Base-by-base conservation (phyloP, 2,329 filamentous ascomycete species). In the Ophiocordyceps unilateralis region DNA sequence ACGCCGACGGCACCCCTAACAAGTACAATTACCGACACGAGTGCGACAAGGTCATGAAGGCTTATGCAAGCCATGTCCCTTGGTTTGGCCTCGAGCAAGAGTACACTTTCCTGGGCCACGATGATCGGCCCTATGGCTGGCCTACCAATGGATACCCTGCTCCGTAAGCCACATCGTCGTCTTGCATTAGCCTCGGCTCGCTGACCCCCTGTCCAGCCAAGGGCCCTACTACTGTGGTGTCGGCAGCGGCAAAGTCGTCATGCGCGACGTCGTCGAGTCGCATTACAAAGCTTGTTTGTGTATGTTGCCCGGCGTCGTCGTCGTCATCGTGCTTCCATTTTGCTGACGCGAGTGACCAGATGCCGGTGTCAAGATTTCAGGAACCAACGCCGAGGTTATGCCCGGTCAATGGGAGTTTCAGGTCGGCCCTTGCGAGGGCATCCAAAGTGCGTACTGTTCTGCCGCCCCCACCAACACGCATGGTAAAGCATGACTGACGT, bases 81-180 rank as follows among this genome's bases (percentile, higher is more conserved):
- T 96, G 89, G 91, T 98, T 96, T 67, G 91, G 91, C 67, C 79
- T 98, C 17, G 89, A 94, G 64, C 89, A 96, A 63, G 89, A 96
- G 67, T 96, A 96, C 76, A 96, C 63, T 9, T 55, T 66, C 12
- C 58, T 96, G 54, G 88, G 89, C 58, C 67, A 78, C 53, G 76
- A 81, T 54, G 83, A 87, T 64, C 82, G 86, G 68, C 91, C 91
- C 44, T 95, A 87, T 58, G 91, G 91, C 68, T 66, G 63, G 63
- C 64, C 63, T 49, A 32, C 49, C 66, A 79, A 81, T 58, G 86
- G 86, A 58, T 93, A 81, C 81, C 87, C 87, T 50, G 87, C 83
- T 62, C 85, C 88, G 53, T 59, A 53, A 50, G 57, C 48, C 26
- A 3, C 22, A 7, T 10, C 26, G 15, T 34, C 32, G n/a, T 17